Conservation (phyloP, 768 basidiomycete genomes). For the Boletus patriciae region DNA sequence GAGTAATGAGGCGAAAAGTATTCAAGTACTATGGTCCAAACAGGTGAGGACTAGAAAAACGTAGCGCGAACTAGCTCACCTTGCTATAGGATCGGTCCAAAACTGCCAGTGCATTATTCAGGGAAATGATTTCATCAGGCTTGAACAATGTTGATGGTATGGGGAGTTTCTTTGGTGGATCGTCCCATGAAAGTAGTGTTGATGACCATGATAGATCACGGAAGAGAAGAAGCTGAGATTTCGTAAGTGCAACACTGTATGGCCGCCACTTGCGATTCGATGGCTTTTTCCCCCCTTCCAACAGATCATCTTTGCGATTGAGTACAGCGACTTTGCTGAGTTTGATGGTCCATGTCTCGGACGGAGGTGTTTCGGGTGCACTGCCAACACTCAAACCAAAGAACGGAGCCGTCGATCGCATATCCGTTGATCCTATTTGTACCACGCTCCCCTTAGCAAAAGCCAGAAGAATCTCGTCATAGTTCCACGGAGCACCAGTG, state of each 20-base stretch:
- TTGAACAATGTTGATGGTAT: constrained; percentile 50
- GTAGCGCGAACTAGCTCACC: constrained; percentile 43
- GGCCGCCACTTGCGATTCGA: constrained; percentile 83
- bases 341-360: constrained; percentile 52
- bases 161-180: constrained; percentile 36
- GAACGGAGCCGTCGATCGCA: constrained; percentile 41
- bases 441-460: constrained; percentile 63
- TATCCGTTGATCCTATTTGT: constrained; percentile 50
- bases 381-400: constrained; percentile 40
- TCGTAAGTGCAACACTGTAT: constrained; percentile 83
- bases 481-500: constrained; percentile 63
- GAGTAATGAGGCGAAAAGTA: constrained; percentile 75
- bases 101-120: constrained; percentile 78
- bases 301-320: constrained; percentile 75
- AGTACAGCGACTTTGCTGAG: constrained; percentile 81
- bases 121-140: constrained; percentile 83
- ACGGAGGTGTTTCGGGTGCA: constrained; percentile 24
- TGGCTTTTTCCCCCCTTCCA: constrained; percentile 75
- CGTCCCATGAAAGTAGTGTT: constrained; percentile 45
- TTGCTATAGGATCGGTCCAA: constrained; percentile 75
- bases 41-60: constrained; percentile 3
- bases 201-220: constrained; percentile 64
- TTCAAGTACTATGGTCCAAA: constrained; percentile 47
- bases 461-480: constrained; percentile 58
- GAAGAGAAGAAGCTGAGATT: constrained; percentile 89